Evolutionary conservation across 352 stramenopile species (phyloP), one percentile per base, ranked within the genome.

Genomic region (Globisporangium nodosum): DNA sequence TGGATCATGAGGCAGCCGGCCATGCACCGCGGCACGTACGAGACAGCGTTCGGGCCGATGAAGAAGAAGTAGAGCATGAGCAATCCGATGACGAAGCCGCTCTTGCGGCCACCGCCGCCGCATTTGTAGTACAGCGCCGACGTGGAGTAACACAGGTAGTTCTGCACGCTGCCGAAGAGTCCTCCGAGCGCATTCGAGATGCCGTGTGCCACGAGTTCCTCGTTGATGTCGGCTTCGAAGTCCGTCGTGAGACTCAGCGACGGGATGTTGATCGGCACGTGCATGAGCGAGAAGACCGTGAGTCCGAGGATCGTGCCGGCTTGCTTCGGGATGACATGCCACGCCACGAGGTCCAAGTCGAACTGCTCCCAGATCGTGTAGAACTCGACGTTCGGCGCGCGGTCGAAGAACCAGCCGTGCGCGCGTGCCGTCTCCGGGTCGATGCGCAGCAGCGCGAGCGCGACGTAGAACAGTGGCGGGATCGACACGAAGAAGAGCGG

Each of bases 241-340:
- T 85, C 81, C 1, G 78, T 92, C 5, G 85, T 91, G 46, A 95
- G 71, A 61, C 81, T 88, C 31, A 96, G 68, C 12, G 84, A 93
- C 50, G 95, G 93, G 62, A 98, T 97, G 63, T 97, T 97, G 55
- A 98, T 98, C 0, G 94, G 94, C 40, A 98, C 94, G 69, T 98
- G 90, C 78, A 98, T 97, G 46, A 97, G 74, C 49, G 87, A 96
- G 70, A 98, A 98, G 47, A 96, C 75, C 15, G 85, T 90, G 42
- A 98, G 75, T 0, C 88, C 85, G 1, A 97, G 33, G 50, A 98
- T 84, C 24, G 82, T 92, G 39, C 79, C 78, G 16, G 76, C 68
- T 50, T 92, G 82, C 61, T 85, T 88, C 0, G 81, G 80, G 51
- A 94, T 88, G 1, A 90, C 71, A 24, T 70, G 56, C 85, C 85